A percentile compares a stretch with the other conserved stretches of the same genome.
phyloP scores from a whole-genome alignment of 75 land plant genomes.

The Selaginella tamariscina region DNA sequence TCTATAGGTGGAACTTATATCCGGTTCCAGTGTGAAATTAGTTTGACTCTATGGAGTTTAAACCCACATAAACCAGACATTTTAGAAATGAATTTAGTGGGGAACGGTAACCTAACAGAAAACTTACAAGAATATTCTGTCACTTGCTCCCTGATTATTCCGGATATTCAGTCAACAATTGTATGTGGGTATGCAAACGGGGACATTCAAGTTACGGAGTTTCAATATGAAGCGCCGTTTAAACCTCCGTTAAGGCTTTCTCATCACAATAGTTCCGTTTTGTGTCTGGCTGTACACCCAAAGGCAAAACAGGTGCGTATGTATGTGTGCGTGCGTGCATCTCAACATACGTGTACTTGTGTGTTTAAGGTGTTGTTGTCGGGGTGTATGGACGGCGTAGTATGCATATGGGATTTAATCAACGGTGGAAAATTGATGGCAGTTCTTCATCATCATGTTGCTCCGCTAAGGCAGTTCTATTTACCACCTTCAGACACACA shows the following conservation, averaged over 20 bases:
- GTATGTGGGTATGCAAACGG: conserved; percentile 68
- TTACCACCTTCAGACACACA: conserved; percentile 43
- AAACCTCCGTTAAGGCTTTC: neutral
- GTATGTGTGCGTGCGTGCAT: neutral
- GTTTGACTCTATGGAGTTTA: too few relatives aligned
- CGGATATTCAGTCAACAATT: conserved; percentile 45
- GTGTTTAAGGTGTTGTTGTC: conserved; percentile 39
- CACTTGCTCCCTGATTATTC: conserved; percentile 62
- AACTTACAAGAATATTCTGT: too few relatives aligned
- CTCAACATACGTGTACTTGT: neutral
- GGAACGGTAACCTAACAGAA: conserved; percentile 1
- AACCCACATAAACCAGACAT: neutral
- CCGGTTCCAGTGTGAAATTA: too few relatives aligned
- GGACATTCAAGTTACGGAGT: conserved; percentile 35
- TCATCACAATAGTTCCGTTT: conserved; percentile 45
- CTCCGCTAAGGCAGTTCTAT: conserved; percentile 62
- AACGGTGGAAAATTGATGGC: conserved; percentile 32
- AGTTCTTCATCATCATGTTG: conserved; percentile 75
- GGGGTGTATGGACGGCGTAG: conserved; percentile 64
- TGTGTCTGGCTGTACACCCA: conserved; percentile 63
- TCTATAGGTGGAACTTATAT: too few relatives aligned
- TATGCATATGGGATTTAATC: conserved; percentile 73
- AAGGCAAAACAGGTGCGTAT: conserved; percentile 11
- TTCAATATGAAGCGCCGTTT: conserved; percentile 9
- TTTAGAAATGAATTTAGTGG: neutral